Base-by-base conservation (phyloP, 306 rosid species). In the Inga laurina region DNA sequence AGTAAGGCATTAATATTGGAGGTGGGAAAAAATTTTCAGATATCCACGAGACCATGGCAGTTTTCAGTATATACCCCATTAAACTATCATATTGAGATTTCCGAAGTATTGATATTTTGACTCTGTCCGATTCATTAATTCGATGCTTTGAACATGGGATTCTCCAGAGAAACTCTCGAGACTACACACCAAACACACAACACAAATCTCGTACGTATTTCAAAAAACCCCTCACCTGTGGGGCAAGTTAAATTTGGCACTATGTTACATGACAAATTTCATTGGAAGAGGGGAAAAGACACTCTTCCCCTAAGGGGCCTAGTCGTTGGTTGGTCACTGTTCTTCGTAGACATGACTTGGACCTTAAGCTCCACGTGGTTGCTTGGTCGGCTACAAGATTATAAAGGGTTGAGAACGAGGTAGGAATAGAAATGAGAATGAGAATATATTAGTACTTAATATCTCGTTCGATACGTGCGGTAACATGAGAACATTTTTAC, bases 71-170 rank as follows among this genome's bases (percentile, higher is more conserved):
- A 52, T 52, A n/a, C 21, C n/a, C 57, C 57, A 15, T 52, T 52
- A 54, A 54, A 54, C 24, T 16, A 19, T 19, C 24, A 19, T 21
- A 21, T 22, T 15, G 69, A 16, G 49, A 48, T 12, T 39, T 75
- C 68, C 45, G 10, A 52, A 19, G 65, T 22, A 27, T 30, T 30
- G 2, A 51, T 37, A 22, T n/a, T 59, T 15, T 22, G 34, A 21
- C 34, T 11, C 57, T 71, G 54, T 59, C 76, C 81, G 76, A 80
- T 86, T 83, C 68, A 39, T 45, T 30, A 45, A 67, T 45, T 64
- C 67, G 16, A 54, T 43, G 49, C 43, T 82, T 72, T 44, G 80
- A 78, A 78, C 76, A 43, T 67, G 54, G 45, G 76, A 75, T 54
- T 54, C 62, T 54, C 62, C 27, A 21, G 62, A 54, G 62, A 54